Conservation (phyloP, 139 green algal genomes). For the Zygnema circumcarinatum region DNA sequence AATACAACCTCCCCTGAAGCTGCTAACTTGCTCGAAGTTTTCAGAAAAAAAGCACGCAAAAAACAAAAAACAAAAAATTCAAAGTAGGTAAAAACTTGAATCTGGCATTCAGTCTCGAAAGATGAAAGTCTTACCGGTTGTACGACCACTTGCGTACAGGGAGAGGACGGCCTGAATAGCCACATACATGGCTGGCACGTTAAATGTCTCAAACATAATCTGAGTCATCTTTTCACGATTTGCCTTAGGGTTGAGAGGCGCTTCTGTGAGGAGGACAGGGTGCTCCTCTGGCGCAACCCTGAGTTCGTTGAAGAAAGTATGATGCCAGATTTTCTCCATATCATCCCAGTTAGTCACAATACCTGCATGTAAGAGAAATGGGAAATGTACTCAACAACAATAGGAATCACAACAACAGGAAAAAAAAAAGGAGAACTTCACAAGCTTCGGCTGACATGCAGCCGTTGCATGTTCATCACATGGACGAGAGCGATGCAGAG, state of each 20-base stretch:
- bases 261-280: conserved; percentile 66
- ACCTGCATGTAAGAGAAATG: too few relatives aligned
- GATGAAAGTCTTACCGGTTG: conserved; percentile 55
- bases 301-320: conserved; percentile 73
- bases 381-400: too few relatives aligned
- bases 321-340: conserved; percentile 73
- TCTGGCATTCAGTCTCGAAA: background rate
- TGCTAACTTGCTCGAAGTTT: too few relatives aligned
- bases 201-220: conserved; percentile 74
- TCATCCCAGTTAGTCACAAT: conserved; percentile 73
- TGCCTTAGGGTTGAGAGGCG: conserved; percentile 66
- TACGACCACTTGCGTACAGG: conserved; percentile 64
- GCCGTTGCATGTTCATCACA: too few relatives aligned
- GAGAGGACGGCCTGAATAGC: conserved; percentile 66
- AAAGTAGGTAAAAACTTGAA: background rate
- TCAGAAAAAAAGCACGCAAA: background rate
- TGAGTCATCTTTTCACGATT: conserved; percentile 71
- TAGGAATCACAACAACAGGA: background rate
- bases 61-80: background rate
- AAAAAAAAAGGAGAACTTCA: background rate
- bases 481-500: too few relatives aligned
- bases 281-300: conserved; percentile 69
- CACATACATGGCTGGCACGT: conserved; percentile 65
- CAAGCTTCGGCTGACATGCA: too few relatives aligned
- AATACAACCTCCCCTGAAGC: too few relatives aligned